Evolutionary conservation across 768 basidiomycete species (phyloP).

Genomic region (Xerocomus spinulosus): DNA sequence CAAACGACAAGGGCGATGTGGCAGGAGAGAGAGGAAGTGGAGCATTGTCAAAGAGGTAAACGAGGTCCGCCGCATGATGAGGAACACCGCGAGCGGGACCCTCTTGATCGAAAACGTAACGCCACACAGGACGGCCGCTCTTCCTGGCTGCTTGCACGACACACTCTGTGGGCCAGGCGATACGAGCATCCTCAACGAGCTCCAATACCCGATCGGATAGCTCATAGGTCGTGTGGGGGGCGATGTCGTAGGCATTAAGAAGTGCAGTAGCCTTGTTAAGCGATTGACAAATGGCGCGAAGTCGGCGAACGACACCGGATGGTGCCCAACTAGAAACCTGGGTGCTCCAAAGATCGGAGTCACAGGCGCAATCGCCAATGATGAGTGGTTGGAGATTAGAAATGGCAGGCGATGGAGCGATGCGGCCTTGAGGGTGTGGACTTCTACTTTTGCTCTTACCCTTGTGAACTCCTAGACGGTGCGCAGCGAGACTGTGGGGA

Average conservation of each 20-base stretch:
- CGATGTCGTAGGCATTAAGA: conserved; percentile 70
- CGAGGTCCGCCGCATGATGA: conserved; percentile 67
- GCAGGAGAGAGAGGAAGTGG: conserved; percentile 46
- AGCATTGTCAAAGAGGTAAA: conserved; percentile 76
- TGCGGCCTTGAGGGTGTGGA: conserved; percentile 23
- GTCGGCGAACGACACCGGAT: conserved; percentile 54
- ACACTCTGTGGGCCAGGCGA: conserved; percentile 75
- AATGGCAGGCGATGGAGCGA: conserved; percentile 7
- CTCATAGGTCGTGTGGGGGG: conserved; percentile 58
- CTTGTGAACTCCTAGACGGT: conserved; percentile 25
- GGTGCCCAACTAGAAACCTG: conserved; percentile 62
- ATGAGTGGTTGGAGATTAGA: conserved; percentile 58
- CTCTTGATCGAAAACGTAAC: conserved; percentile 82
- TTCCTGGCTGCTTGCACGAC: conserved; percentile 47
- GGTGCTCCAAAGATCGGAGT: conserved; percentile 59
- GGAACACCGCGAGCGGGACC: conserved; percentile 58
- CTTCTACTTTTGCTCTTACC: conserved; percentile 24
- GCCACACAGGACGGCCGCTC: conserved; percentile 62
- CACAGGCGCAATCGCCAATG: conserved; percentile 67
- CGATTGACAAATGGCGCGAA: conserved; percentile 73
- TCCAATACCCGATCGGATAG: conserved; percentile 67
- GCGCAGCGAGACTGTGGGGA: conserved; percentile 14
- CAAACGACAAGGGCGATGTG: conserved; percentile 31
- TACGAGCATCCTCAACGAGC: conserved; percentile 66
- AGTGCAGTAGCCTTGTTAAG: conserved; percentile 56